Evolutionary conservation across 2,329 filamentous ascomycete genomes (phyloP).

Genomic region (Fusarium sp.): DNA sequence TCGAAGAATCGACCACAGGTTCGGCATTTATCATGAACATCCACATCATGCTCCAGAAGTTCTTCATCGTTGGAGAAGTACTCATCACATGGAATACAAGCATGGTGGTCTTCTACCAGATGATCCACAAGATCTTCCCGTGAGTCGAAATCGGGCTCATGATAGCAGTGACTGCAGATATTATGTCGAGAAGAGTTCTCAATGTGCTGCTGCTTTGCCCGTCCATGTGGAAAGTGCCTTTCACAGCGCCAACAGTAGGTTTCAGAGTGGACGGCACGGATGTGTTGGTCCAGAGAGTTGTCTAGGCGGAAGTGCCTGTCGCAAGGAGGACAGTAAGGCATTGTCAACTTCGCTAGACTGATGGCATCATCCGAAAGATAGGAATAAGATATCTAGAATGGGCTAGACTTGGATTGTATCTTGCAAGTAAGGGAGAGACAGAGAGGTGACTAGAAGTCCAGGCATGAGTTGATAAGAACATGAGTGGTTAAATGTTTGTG

Average conservation of each 20-base stretch:
- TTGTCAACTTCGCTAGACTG: not conserved
- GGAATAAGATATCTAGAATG: not conserved
- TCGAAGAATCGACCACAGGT: constrained; percentile 7
- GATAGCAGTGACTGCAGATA: not conserved
- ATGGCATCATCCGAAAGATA: not conserved
- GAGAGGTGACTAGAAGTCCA: too few relatives aligned
- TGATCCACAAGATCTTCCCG: not conserved
- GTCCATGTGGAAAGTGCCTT: not conserved
- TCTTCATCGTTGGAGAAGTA: not conserved
- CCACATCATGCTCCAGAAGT: constrained; percentile 6
- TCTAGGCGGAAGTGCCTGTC: not conserved
- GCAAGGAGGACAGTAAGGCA: not conserved
- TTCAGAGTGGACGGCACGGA: not conserved
- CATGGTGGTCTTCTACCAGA: not conserved
- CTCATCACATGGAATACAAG: not conserved
- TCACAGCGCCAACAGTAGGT: constrained; percentile 17
- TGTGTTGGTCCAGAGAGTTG: not conserved
- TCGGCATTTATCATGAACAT: constrained; percentile 23
- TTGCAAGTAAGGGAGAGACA: not conserved
- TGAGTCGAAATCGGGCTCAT: not conserved
- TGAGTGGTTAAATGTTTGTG: not conserved
- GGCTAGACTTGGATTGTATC: too few relatives aligned
- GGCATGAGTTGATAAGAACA: not conserved
- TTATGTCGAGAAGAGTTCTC: not conserved
- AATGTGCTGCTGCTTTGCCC: constrained; percentile 3